Conservation (phyloP, 805 yeast species). For the Kazachstania kunashirensis region DNA sequence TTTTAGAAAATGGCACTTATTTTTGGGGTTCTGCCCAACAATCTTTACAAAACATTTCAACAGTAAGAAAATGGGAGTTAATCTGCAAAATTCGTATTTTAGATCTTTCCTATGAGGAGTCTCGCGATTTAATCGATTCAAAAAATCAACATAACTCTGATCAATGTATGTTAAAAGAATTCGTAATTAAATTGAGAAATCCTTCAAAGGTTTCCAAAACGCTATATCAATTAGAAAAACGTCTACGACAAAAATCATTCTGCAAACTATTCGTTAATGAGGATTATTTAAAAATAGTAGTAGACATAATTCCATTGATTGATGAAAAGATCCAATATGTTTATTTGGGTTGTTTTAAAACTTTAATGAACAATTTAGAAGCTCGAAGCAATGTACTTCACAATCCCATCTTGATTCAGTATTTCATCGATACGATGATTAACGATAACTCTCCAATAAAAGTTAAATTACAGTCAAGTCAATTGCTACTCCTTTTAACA, state of each 20-base stretch:
- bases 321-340: slow-evolving; percentile 10
- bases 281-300: slow-evolving; percentile 10
- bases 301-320: slow-evolving; percentile 6
- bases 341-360: slow-evolving; percentile 22
- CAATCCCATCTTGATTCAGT: slow-evolving; percentile 8
- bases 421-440: slow-evolving; percentile 12
- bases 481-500: slow-evolving; percentile 20
- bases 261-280: slow-evolving; percentile 12
- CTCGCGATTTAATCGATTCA: no score
- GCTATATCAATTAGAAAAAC: slow-evolving; percentile 21
- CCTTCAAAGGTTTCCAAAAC: slow-evolving; percentile 9
- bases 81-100: slow-evolving; percentile 15
- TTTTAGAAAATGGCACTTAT: slow-evolving; percentile 19
- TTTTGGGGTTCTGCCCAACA: slow-evolving; percentile 23
- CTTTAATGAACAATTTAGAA: slow-evolving; percentile 15
- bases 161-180: no score
- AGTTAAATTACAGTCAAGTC: slow-evolving; percentile 16
- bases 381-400: slow-evolving; percentile 13
- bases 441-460: slow-evolving; percentile 10
- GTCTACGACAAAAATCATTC: slow-evolving; percentile 16
- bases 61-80: slow-evolving; percentile 25
- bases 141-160: neutral
- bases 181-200: slow-evolving; percentile 4
- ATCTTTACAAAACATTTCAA: slow-evolving; percentile 16
- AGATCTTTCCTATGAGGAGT: neutral